Percentiles rank a stretch among this genome's conserved stretches.
phyloP scores from a whole-genome alignment of 768 basidiomycete genomes.

The Termitomyces sp. region DNA sequence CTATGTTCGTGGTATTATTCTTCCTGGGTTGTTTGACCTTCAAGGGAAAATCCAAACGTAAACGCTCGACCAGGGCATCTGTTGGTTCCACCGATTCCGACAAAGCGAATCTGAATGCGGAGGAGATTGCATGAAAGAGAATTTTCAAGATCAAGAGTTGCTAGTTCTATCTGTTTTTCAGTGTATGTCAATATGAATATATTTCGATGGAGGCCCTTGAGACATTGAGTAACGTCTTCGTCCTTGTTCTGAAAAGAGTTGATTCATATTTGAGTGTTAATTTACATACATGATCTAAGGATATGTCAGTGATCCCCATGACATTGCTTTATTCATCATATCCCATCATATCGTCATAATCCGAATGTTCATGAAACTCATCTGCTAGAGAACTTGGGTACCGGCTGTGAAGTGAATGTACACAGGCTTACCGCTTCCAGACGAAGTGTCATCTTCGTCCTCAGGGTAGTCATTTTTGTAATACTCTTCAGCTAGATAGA shows the following conservation, averaged over 20 bases:
- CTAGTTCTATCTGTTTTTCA: not conserved
- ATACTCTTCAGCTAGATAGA: conserved; percentile 65
- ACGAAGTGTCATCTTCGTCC: conserved; percentile 43
- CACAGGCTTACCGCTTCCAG: conserved; percentile 31
- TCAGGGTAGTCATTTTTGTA: conserved; percentile 87
- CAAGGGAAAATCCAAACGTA: conserved; percentile 15
- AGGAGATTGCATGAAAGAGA: not conserved
- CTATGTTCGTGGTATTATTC: conserved; percentile 33
- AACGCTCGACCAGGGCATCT: not conserved
- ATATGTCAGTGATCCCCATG: not conserved
- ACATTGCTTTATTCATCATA: conserved; percentile 27
- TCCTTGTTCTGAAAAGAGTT: no score
- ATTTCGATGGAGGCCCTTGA: no score
- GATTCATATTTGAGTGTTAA: no score
- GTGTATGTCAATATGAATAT: no score
- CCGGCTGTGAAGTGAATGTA: not conserved
- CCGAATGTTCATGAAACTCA: conserved; percentile 53
- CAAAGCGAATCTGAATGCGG: not conserved
- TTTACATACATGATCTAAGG: conserved; percentile 1
- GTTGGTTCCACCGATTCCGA: not conserved
- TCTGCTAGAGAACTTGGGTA: conserved; percentile 30
- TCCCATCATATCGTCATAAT: conserved; percentile 38
- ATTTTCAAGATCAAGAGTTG: not conserved
- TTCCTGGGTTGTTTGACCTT: conserved; percentile 38
- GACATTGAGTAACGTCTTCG: no score